Evolutionary conservation across 208 protist species (phyloP).

Genomic region (Borovskyia barvae): DNA sequence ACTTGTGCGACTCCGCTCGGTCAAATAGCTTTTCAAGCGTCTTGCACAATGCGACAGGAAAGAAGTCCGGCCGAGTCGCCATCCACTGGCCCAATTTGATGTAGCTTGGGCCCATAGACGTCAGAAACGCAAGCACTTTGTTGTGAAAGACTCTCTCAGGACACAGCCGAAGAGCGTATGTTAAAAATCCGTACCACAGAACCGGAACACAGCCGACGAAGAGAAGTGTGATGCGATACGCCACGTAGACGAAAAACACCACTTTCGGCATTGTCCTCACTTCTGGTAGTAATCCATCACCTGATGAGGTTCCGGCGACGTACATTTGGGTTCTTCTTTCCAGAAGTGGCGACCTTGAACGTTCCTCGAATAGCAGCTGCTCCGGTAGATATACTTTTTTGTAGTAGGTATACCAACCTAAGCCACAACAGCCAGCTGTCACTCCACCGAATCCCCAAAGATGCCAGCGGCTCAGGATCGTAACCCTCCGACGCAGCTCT

Average conservation of each 20-base stretch:
- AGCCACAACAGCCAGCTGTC: conserved; percentile 18
- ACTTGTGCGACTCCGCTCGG: conserved; percentile 59
- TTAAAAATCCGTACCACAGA: conserved; percentile 55
- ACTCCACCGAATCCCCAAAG: conserved; percentile 25
- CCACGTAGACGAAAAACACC: conserved; percentile 34
- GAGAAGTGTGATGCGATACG: conserved; percentile 35
- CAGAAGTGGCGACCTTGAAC: conserved; percentile 23
- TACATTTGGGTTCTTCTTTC: conserved; percentile 51
- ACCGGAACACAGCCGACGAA: conserved; percentile 39
- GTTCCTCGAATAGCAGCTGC: conserved; percentile 10
- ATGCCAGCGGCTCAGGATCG: conserved; percentile 47
- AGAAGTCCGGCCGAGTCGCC: conserved; percentile 89
- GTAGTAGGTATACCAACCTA: conserved; percentile 55
- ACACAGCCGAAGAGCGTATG: conserved; percentile 54
- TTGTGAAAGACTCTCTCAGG: conserved; percentile 48
- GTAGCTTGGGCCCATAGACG: conserved; percentile 85
- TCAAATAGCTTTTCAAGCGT: conserved; percentile 75
- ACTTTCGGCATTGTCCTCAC: conserved; percentile 23
- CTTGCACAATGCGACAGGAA: conserved; percentile 70
- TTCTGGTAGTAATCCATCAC: conserved; percentile 23
- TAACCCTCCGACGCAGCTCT: conserved; percentile 32
- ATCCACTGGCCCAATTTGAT: conserved; percentile 95
- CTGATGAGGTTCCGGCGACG: conserved; percentile 38
- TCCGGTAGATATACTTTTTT: conserved; percentile 35
- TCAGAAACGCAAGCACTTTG: conserved; percentile 52